Evolutionary conservation across 2,329 filamentous ascomycete species (phyloP).

Genomic region (Zymoseptoria crescenta): DNA sequence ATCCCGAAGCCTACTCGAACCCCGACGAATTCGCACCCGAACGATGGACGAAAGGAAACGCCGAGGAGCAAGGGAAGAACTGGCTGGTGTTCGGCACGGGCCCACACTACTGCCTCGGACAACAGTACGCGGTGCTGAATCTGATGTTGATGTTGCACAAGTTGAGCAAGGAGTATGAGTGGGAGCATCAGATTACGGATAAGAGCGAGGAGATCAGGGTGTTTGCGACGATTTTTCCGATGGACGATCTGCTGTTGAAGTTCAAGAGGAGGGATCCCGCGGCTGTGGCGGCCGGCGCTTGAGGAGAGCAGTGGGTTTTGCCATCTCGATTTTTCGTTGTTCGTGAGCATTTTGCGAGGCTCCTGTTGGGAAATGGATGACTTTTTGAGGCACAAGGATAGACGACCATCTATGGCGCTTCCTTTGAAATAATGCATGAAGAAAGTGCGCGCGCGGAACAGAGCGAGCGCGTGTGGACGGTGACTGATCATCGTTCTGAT

Average conservation of each 20-base stretch:
- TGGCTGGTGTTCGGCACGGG: conserved; percentile 94
- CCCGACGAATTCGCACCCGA: conserved; percentile 82
- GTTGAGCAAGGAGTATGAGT: conserved; percentile 47
- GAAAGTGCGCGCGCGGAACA: background rate
- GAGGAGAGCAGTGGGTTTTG: background rate
- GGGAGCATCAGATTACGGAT: conserved; percentile 79
- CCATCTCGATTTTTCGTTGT: background rate
- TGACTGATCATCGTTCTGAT: background rate
- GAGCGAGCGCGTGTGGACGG: too few species aligned
- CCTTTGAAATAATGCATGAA: background rate
- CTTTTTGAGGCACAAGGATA: background rate
- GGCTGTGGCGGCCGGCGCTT: background rate
- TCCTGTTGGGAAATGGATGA: background rate
- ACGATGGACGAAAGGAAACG: conserved; percentile 82
- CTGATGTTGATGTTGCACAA: conserved; percentile 55
- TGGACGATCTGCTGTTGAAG: conserved; percentile 42
- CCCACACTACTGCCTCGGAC: conserved; percentile 92
- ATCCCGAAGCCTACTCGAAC: conserved; percentile 84
- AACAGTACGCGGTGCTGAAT: conserved; percentile 84
- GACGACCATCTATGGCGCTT: background rate
- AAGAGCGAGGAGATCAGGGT: conserved; percentile 92
- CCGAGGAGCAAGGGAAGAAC: conserved; percentile 89
- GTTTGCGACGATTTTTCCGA: conserved; percentile 96
- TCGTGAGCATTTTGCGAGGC: background rate
- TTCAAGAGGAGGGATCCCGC: conserved; percentile 12